Evolutionary conservation across 139 green algal genomes (phyloP).

Genomic region (Chlorella sp.): DNA sequence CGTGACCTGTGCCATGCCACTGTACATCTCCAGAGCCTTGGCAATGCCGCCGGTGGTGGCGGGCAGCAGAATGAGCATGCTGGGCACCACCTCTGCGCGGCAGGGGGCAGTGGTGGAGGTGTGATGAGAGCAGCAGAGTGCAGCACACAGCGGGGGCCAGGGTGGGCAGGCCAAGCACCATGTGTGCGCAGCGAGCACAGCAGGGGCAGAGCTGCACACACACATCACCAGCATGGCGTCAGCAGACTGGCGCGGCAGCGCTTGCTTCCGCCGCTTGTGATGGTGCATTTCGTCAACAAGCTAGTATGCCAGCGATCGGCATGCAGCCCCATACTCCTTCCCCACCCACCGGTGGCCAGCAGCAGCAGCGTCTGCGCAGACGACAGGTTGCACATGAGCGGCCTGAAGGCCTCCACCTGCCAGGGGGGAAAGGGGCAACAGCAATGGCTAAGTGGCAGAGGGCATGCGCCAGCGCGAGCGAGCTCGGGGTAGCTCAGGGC

Average conservation of each 20-base stretch:
- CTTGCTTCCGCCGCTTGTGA: too few relatives aligned
- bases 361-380: constrained; percentile 22
- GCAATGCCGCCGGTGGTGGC: constrained; percentile 37
- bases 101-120: not conserved
- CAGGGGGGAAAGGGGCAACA: not conserved
- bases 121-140: too few relatives aligned
- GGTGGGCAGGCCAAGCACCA: too few relatives aligned
- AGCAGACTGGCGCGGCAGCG: too few relatives aligned
- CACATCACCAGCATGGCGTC: too few relatives aligned
- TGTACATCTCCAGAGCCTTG: constrained; percentile 37
- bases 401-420: constrained; percentile 34
- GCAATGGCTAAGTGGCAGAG: not conserved
- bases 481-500: too few relatives aligned
- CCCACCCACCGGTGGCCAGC: constrained; percentile 7
- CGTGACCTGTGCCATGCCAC: not conserved
- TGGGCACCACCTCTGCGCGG: constrained; percentile 36
- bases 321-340: too few relatives aligned
- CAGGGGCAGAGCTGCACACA: too few relatives aligned
- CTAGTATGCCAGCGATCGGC: too few relatives aligned
- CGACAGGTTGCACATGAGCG: constrained; percentile 33
- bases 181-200: too few relatives aligned
- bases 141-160: not conserved
- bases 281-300: too few relatives aligned
- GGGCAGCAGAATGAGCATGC: constrained; percentile 46
- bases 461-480: not conserved